Percentiles rank a stretch among this genome's conserved stretches.
Evolutionary conservation across 1,139 yeast species (phyloP).

Genomic region (Taphrina communis): DNA sequence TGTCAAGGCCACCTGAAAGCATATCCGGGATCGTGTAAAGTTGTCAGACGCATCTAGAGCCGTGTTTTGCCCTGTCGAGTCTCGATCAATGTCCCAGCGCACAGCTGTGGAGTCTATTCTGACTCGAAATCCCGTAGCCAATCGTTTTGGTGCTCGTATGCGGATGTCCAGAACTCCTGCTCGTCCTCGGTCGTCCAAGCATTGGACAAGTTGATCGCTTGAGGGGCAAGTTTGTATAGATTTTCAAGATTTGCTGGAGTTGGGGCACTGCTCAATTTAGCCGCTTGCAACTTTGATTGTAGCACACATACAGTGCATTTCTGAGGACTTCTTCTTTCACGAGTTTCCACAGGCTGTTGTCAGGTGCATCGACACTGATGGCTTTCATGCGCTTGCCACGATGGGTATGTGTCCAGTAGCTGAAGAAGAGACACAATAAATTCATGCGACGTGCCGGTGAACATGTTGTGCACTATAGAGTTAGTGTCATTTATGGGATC

Average conservation of each 20-base stretch:
- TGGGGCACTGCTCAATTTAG: not conserved
- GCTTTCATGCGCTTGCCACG: constrained; percentile 1
- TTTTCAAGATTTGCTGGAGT: not conserved
- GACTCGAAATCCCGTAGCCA: not conserved
- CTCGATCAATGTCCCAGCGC: too few species aligned
- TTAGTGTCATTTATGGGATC: not conserved
- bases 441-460: constrained; percentile 14
- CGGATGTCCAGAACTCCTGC: not conserved
- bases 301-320: not conserved
- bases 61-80: too few species aligned
- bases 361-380: constrained; percentile 7
- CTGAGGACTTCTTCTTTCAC: not conserved
- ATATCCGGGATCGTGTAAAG: too few species aligned
- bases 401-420: constrained; percentile 12
- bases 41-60: not conserved
- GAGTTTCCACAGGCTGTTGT: constrained; percentile 4
- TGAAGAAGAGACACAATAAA: constrained; percentile 4
- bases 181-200: not conserved
- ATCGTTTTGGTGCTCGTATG: constrained; percentile 2
- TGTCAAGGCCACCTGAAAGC: too few species aligned
- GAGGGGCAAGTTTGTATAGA: not conserved
- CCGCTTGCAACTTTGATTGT: not conserved
- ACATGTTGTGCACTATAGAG: constrained; percentile 5
- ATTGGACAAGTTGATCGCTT: not conserved
- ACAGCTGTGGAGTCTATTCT: not conserved